Conservation (phyloP, 2,329 filamentous ascomycete species). For the Beauveria sp. region DNA sequence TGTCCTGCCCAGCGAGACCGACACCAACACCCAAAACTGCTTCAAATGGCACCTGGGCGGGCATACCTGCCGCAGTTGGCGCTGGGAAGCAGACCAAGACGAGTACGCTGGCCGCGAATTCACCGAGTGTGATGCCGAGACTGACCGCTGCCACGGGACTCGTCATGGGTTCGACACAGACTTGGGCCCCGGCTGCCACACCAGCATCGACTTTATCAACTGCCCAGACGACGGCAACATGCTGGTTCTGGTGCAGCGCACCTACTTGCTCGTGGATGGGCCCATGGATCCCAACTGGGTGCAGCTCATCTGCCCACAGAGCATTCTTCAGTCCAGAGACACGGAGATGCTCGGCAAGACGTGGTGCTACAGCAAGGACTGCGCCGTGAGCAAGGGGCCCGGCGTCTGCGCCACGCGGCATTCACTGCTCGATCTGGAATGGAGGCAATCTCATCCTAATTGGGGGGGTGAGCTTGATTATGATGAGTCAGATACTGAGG, state of each 20-base stretch:
- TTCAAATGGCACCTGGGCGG: not conserved
- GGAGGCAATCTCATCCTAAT: too few relatives aligned
- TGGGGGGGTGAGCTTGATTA: too few relatives aligned
- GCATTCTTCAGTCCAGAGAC: not conserved
- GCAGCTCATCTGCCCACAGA: not conserved
- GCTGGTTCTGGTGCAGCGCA: not conserved
- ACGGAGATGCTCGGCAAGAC: not conserved
- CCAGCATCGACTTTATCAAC: not conserved
- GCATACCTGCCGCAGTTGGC: not conserved
- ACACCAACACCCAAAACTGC: not conserved
- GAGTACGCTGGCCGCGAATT: not conserved
- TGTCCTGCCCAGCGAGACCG: not conserved
- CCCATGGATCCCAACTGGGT: not conserved
- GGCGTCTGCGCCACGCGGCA: too few relatives aligned
- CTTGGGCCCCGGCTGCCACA: not conserved
- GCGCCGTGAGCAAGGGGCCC: not conserved
- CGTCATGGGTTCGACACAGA: not conserved
- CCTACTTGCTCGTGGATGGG: not conserved
- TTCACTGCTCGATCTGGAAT: too few relatives aligned
- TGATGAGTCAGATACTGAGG: too few relatives aligned
- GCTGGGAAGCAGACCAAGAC: not conserved
- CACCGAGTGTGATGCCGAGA: not conserved
- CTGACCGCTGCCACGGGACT: not conserved
- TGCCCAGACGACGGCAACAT: not conserved
- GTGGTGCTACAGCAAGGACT: not conserved